Conservation (phyloP, 768 basidiomycete genomes). For the Podaxis carcinomalis region DNA sequence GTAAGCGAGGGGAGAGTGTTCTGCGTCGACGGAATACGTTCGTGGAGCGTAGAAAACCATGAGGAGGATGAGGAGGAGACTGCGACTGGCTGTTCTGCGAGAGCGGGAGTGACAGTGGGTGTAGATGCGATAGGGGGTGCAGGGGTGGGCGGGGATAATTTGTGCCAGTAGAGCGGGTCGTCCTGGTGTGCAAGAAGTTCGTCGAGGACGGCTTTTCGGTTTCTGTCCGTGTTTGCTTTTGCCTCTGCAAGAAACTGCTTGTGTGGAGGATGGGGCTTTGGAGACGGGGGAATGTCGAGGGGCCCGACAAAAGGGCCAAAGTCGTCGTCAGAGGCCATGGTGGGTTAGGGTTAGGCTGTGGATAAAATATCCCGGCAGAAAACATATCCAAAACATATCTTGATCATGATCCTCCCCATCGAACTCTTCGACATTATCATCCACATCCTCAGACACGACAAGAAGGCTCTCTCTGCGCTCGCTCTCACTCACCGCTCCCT, state of each 20-base stretch:
- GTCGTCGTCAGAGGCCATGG: conserved; percentile 1
- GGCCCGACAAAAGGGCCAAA: conserved; percentile 9
- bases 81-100: background rate
- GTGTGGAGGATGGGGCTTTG: background rate
- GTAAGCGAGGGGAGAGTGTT: conserved; percentile 1
- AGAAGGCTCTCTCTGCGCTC: background rate
- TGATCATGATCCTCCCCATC: conserved; percentile 8
- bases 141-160: background rate
- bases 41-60: background rate
- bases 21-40: background rate
- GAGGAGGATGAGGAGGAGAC: background rate
- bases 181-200: conserved; percentile 8
- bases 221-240: conserved; percentile 7
- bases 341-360: conserved; percentile 2
- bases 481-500: background rate
- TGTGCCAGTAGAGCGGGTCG: conserved; percentile 7
- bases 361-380: background rate
- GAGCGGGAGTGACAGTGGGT: background rate
- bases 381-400: background rate
- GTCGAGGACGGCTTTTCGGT: conserved; percentile 3
- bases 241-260: conserved; percentile 3
- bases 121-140: conserved; percentile 4
- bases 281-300: conserved; percentile 2
- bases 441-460: conserved; percentile 1
- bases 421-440: conserved; percentile 3